Base-by-base conservation (phyloP, 345 rosid species). In the Psidium guajava region DNA sequence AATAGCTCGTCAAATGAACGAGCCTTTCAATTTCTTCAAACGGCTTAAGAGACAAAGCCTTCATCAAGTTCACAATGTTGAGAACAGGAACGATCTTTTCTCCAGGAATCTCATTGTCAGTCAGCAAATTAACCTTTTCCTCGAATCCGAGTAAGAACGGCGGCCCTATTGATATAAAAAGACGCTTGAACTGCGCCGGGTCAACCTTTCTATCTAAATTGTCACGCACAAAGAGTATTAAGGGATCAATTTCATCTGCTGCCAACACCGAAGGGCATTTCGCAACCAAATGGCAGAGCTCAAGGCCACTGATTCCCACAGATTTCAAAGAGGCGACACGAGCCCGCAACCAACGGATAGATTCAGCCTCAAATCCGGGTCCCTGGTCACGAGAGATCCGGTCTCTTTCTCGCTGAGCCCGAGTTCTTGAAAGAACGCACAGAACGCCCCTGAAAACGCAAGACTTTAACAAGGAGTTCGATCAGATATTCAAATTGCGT, bases 201-300 rank as follows among this genome's bases (percentile, higher is more conserved):
- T 92, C 91, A 81, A 95, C 88, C 87, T 89, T 88, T 83, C 90
- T 94, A 81, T 85, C 91, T 50, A 94, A 88, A 53, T 89, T 89
- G 57, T 87, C 89, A 24, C 84, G 86, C 55, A n/a, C 75, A 84
- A 94, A 95, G 32, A 86, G 88, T 27, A 91, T 56, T 21, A 91
- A 84, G n/a, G 5, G 84, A 87, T 89, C 93, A 1, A 94, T 59
- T 86, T 94, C 96, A 55, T 91, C 88, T 18, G 92, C 93, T 22
- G 88, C 89, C 40, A 96, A 85, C n/a, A 96, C 88, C 86, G 54
- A 81, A 28, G 95, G 93, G 47, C 55, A 83, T 86, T 92, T 94
- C 28, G 87, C 88, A 81, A 96, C 86, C 91, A 95, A 83, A 25
- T 87, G 89, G 75, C 80, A 89, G 83, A 96, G 93, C 49, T 88